Evolutionary conservation across 208 protist species (phyloP), one percentile per base, ranked within the genome.

Genomic region (Strigomonas culicis): DNA sequence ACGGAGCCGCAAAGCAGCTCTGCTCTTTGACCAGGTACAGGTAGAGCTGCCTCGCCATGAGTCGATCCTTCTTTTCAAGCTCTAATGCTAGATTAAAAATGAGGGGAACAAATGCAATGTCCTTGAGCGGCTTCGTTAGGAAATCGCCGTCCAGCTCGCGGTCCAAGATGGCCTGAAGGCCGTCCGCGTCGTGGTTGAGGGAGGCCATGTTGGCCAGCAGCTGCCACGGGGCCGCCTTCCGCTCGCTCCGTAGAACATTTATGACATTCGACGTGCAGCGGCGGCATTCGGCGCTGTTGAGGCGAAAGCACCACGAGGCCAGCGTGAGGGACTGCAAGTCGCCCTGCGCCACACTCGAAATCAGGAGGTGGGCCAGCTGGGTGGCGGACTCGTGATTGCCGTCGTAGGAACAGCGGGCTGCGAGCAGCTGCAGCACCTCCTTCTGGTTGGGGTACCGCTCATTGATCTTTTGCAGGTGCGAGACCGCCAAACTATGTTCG

Each of bases 391-490:
- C 83, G 64, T 93, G 80, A 15, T 79, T 51, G 21, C 90, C 90
- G 1, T 59, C 59, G 0, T 72, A 74, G 0, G 86, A 81, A 7
- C 80, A 79, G 52, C 86, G 65, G 17, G 74, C 66, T 21, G 82
- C 78, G n/a, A 93, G 69, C 50, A 95, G 77, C 77, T 88, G 78
- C 71, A 93, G 68, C 49, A 93, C 80, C 64, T 93, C 86, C 57
- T 85, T 83, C 65, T 91, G 73, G 34, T 87, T 84, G 34, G 90
- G 79, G 67, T 81, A 76, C 22, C 80, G 74, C 41, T 50, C 50
- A 69, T 93, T 78, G 27, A 92, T 68, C 55, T 75, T 74, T 15
- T 62, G 63, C 55, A 95, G 77, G 17, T 89, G 66, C 60, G 64
- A 47, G 47, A 87, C 62, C 2, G 73, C 84, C 34, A 89, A 78